Base-by-base conservation (phyloP, 1,139 yeast species). In the Taphrina flavorubra region DNA sequence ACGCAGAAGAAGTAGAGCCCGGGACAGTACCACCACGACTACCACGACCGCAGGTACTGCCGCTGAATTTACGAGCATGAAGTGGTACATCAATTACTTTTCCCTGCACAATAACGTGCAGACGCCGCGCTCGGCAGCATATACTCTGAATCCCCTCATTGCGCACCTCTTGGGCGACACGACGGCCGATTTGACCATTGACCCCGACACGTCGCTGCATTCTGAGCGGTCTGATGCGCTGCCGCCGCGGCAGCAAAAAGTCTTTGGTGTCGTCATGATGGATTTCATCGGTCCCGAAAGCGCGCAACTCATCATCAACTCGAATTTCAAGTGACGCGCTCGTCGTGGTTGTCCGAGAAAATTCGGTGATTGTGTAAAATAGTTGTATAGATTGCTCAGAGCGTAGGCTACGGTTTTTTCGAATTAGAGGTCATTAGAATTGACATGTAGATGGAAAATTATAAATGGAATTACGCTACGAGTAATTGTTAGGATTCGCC, bases 31-130 rank as follows among this genome's bases (percentile, higher is more conserved):
- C 14, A 34, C 58, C 13, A 20, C 8, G n/a, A 13, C 42, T 3
- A 42, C 58, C 6, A 42, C 53, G 5, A 25, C 36, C 6, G 36
- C 18, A 39, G 36, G 14, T n/a, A 6, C 6, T 16, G 13, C 14
- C 8, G 60, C 60, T 8, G n/a, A 39, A 34, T 36, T 8, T 6
- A 42, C 46, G 42, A 20, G n/a, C 2, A 6, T 58, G 53, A 25
- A 34, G 44, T 44, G 51, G 55, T 55, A 44, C 61, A 55, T 63
- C 56, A 63, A 63, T 18, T 51, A 63, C 61, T 63, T 63, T 16
- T 55, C 61, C 18, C 67, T 63, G 14, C 67, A 63, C 61, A 63
- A 63, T 61, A 63, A 63, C 25, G 39, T 46, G 46, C 55, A 63
- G 67, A 39, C 67, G 13, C 67, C 67, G 6, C 53, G 44, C n/a